These are phyloP conservation scores for Blastomyces gilchristii DNA, from an alignment of 2,329 filamentous ascomycete species.

Conservation along the genomic window DNA sequence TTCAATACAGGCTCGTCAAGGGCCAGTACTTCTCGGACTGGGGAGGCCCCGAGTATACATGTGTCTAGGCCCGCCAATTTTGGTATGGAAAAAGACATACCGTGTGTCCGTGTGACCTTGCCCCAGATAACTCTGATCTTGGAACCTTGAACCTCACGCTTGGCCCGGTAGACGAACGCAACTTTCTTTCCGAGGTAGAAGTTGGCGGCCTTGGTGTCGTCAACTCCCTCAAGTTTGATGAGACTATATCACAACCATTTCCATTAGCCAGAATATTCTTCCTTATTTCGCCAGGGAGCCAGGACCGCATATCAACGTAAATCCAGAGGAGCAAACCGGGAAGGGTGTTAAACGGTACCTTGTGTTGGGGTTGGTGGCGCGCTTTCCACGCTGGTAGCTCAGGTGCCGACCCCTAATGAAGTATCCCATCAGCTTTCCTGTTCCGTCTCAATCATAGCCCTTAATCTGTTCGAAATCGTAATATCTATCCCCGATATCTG, in stretches of 20 bases:
- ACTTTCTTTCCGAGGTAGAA: constrained; percentile 99
- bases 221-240: constrained; percentile 98
- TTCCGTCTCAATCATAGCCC: neutral
- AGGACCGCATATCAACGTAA: neutral
- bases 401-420: constrained; percentile 80
- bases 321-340: too few species aligned
- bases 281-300: neutral
- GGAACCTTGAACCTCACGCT: constrained; percentile 89
- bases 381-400: constrained; percentile 93
- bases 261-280: constrained; percentile 15
- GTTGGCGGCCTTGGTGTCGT: constrained; percentile 75
- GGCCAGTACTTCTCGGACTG: neutral
- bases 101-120: constrained; percentile 93
- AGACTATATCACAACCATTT: constrained; percentile 43
- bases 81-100: constrained; percentile 45
- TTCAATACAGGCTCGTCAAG: neutral
- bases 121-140: constrained; percentile 99
- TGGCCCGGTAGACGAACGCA: constrained; percentile 95
- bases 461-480: neutral
- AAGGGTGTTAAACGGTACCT: constrained; percentile 30
- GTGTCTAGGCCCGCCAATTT: too few species aligned
- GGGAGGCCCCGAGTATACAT: too few species aligned
- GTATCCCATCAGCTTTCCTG: constrained; percentile 17
- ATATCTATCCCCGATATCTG: neutral
- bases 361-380: constrained; percentile 79